phyloP scores from a whole-genome alignment of 148 eudicot genomes.

The Vaccinium darrowii region DNA sequence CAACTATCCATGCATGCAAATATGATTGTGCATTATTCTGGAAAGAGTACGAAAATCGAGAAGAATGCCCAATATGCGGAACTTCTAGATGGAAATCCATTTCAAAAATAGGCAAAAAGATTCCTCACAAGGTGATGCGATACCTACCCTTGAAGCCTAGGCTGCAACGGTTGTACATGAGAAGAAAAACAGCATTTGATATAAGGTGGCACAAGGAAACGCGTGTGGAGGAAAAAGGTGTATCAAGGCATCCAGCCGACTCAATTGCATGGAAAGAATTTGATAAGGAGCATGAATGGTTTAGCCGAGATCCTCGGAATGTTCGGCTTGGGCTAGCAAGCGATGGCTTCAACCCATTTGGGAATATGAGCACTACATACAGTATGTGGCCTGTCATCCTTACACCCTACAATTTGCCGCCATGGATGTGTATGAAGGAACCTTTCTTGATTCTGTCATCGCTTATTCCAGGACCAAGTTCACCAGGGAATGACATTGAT shows the following conservation, averaged over 20 bases:
- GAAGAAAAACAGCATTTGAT: neutral
- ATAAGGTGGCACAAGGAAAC: neutral
- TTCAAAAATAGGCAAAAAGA: neutral
- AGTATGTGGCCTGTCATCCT: slow-evolving; percentile 11
- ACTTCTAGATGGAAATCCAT: slow-evolving; percentile 8
- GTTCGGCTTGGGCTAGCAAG: slow-evolving; percentile 2
- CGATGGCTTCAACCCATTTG: neutral
- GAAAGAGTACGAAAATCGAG: neutral
- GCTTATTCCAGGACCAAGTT: neutral
- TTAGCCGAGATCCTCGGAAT: slow-evolving; percentile 4
- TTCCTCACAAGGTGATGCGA: neutral
- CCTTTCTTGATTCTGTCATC: neutral
- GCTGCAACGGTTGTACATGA: neutral
- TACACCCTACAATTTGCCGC: neutral
- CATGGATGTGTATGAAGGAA: neutral
- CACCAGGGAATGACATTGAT: neutral
- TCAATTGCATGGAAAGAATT: neutral
- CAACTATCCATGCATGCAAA: slow-evolving; percentile 8
- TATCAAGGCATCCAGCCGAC: neutral
- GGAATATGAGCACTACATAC: neutral
- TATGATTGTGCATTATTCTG: slow-evolving; percentile 9
- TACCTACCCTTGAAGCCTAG: too few species aligned
- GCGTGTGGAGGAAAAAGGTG: neutral
- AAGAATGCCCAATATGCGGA: neutral
- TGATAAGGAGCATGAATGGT: neutral